Conservation (phyloP, 2,329 filamentous ascomycete species). For the Phyllosticta ampelicida region DNA sequence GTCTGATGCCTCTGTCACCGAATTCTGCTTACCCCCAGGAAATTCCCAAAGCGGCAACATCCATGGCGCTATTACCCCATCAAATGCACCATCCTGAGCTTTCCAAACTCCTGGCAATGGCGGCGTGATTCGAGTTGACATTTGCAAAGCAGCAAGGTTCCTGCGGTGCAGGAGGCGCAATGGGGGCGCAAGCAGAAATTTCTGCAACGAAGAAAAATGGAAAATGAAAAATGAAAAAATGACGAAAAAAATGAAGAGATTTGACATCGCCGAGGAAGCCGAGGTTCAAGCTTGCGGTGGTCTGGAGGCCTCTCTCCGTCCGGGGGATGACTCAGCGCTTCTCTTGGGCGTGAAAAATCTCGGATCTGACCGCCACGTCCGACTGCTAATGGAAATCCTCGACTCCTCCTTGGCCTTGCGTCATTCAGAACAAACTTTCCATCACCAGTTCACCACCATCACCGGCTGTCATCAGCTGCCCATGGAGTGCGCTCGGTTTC, state of each 20-base stretch:
- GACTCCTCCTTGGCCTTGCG: background rate
- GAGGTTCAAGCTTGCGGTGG: background rate
- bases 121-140: background rate
- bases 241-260: too few relatives aligned
- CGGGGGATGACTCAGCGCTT: background rate
- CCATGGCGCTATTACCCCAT: slow-evolving; percentile 3
- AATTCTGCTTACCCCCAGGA: slow-evolving; percentile 10
- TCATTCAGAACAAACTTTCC: background rate
- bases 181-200: background rate
- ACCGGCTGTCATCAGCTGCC: background rate
- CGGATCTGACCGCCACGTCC: background rate
- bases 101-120: background rate
- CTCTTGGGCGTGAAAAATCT: background rate
- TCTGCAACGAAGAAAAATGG: background rate
- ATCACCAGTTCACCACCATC: background rate
- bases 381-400: background rate
- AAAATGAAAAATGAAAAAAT: too few relatives aligned
- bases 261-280: background rate
- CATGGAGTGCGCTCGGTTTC: background rate
- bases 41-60: slow-evolving; percentile 8
- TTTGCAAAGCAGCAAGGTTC: background rate
- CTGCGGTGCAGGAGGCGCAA: background rate
- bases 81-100: background rate
- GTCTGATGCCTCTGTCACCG: background rate
- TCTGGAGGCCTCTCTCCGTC: background rate